Base-by-base conservation (phyloP, 352 stramenopile species). In the Globisporangium recalcitrans region DNA sequence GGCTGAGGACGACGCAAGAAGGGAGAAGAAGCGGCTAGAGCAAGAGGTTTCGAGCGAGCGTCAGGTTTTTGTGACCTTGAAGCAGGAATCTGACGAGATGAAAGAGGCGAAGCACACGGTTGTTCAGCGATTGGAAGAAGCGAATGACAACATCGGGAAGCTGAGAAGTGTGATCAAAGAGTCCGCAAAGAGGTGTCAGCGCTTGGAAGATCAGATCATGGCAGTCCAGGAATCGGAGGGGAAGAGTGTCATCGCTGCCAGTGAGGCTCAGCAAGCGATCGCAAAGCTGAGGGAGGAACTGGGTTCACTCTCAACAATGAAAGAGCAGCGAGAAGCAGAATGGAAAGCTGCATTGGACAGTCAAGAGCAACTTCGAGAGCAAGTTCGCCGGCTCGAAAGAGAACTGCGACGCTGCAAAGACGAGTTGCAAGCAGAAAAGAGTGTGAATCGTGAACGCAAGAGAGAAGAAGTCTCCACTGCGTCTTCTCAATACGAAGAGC, bases 111-210 rank as follows among this genome's bases (percentile, higher is more conserved):
- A 85, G 42, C 67, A 66, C 3, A 69, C 57, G 13, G 49, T 87
- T 11, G 60, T 80, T 2, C 78, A 88, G 36, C 75, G 82, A 10
- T 60, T 91, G 3, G 78, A 87, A 70, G 82, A 91, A 64, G 74
- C 82, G 6, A 91, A 91, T 38, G 75, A 79, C 27, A 86, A 89
- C 52, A 63, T 91, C 24, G 82, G 82, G 3, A 76, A 73, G 19
- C 67, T 91, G 36, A 78, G 80, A 1, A 70, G 63, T 51, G 67
- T 91, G 36, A 74, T 89, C 19, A 75, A 77, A 27, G 68, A 81
- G 38, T 63, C 67, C 7, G 67, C 79, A 51, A 55, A 59, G 11
- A 82, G 78, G 31, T 70, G 65, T 11, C 63, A 72, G 21, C 48
- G 62, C 0, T 48, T 77, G 31, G 67, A 82, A 1, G 70, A 83